These are phyloP conservation scores for Physcomitrellopsis africana DNA, from an alignment of 225 moss, liverwort and hornwort species.

Conservation along the genomic window DNA sequence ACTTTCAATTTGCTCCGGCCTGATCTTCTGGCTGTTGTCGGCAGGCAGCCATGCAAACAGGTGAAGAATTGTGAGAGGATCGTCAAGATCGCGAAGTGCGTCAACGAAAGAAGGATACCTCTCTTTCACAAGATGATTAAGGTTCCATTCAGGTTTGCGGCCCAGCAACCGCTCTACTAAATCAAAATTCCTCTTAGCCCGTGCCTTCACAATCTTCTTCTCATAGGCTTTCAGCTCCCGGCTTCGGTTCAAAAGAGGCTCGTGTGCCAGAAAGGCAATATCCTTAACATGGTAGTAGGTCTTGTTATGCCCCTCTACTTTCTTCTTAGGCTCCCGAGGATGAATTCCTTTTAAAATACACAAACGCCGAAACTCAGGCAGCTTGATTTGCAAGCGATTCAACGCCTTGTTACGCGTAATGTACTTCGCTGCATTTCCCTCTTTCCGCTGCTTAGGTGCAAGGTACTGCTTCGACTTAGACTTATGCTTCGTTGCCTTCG, in stretches of 20 bases:
- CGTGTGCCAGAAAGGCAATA: constrained; percentile 82
- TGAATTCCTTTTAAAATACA: constrained; percentile 96
- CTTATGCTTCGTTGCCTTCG: constrained; percentile 58
- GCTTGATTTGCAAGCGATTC: constrained; percentile 84
- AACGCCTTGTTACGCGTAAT: constrained; percentile 91
- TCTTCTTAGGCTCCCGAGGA: constrained; percentile 94
- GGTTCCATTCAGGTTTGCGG: constrained; percentile 67
- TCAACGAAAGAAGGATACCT: constrained; percentile 95
- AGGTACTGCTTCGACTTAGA: constrained; percentile 66
- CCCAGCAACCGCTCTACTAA: constrained; percentile 64
- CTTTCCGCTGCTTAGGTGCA: constrained; percentile 63
- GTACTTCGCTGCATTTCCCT: constrained; percentile 76
- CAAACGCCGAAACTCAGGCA: constrained; percentile 87
- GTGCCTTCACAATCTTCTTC: constrained; percentile 88
- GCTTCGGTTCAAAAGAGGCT: constrained; percentile 78
- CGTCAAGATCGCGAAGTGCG: constrained; percentile 94
- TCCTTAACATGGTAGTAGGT: constrained; percentile 98
- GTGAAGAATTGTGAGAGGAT: constrained; percentile 88
- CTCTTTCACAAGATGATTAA: constrained; percentile 90
- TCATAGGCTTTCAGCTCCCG: constrained; percentile 81
- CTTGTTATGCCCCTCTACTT: constrained; percentile 89
- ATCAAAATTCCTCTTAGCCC: constrained; percentile 77
- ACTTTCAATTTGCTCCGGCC: constrained; percentile 63
- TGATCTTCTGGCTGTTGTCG: constrained; percentile 77
- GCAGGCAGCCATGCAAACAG: constrained; percentile 83